These are phyloP conservation scores for Achlya hypogyna DNA, from an alignment of 352 stramenopile genomes.

Conservation along the genomic window DNA sequence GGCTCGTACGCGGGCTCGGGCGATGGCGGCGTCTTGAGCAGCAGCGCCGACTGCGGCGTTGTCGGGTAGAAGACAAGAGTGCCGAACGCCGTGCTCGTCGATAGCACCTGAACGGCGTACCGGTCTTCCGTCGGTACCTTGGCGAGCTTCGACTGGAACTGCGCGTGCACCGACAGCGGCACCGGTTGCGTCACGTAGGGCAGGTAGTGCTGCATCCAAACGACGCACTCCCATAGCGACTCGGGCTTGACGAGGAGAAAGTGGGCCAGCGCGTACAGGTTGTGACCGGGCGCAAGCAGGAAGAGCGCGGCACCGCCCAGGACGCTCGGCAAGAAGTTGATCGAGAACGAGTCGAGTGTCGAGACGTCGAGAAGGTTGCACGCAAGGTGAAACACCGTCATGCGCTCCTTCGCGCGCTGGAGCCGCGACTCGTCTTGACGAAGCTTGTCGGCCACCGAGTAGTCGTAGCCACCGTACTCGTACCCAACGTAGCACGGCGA, in stretches of 20 bases:
- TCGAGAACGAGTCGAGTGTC: background rate
- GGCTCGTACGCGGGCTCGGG: background rate
- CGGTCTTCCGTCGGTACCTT: constrained; percentile 1
- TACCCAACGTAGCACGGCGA: constrained; percentile 12
- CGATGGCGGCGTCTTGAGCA: background rate
- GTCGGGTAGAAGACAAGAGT: background rate
- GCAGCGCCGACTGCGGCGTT: background rate
- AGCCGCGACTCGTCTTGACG: background rate
- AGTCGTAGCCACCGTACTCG: background rate
- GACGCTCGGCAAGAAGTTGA: constrained; percentile 13
- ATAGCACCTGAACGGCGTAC: constrained; percentile 6
- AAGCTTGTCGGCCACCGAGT: background rate
- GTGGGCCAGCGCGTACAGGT: constrained; percentile 10
- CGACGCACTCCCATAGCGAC: constrained; percentile 7
- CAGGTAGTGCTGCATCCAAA: constrained; percentile 15
- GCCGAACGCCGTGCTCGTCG: background rate
- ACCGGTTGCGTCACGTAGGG: background rate
- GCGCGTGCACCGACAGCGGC: background rate
- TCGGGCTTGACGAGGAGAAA: constrained; percentile 11
- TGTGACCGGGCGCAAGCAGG: constrained; percentile 5
- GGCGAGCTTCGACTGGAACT: constrained; percentile 5
- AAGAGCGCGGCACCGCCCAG: background rate
- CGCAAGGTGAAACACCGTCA: constrained; percentile 13
- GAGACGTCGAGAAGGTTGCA: constrained; percentile 8
- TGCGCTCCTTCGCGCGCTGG: background rate